phyloP scores from a whole-genome alignment of 2,329 filamentous ascomycete species.

The Aurifilum marmelostoma region DNA sequence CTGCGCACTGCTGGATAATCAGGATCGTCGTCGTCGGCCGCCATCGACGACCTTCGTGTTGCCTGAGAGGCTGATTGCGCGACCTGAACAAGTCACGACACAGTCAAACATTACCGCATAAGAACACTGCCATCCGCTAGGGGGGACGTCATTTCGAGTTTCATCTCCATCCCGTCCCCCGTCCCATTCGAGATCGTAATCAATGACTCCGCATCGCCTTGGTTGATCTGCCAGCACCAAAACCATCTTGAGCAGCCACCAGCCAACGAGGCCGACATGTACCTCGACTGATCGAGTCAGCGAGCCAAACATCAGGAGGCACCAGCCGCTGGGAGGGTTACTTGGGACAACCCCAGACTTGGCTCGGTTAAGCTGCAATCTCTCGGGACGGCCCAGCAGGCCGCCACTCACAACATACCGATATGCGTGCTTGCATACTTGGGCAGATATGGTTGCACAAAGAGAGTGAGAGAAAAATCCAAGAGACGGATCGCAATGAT shows the following conservation, averaged over 20 bases:
- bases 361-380: neutral
- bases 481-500: constrained; percentile 22
- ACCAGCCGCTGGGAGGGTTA: neutral
- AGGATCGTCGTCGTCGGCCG: neutral
- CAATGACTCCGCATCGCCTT: neutral
- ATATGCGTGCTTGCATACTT: neutral
- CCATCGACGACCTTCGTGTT: neutral
- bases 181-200: constrained; percentile 2
- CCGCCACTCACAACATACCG: constrained; percentile 1
- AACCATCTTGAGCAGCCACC: neutral
- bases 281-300: neutral
- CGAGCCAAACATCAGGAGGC: neutral
- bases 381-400: constrained; percentile 1
- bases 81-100: constrained; percentile 2
- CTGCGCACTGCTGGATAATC: neutral
- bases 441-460: constrained; percentile 19
- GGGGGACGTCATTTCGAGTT: constrained; percentile 16
- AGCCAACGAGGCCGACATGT: neutral
- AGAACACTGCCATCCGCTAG: neutral
- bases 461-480: neutral
- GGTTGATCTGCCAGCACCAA: neutral
- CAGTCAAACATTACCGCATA: neutral
- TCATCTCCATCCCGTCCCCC: constrained; percentile 14
- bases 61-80: constrained; percentile 9
- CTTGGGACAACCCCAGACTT: neutral